Percentiles rank a stretch among this genome's conserved stretches.
These are phyloP conservation scores for Phytophthora hybrid DNA, from an alignment of 352 stramenopile species.

Conservation along the genomic window DNA sequence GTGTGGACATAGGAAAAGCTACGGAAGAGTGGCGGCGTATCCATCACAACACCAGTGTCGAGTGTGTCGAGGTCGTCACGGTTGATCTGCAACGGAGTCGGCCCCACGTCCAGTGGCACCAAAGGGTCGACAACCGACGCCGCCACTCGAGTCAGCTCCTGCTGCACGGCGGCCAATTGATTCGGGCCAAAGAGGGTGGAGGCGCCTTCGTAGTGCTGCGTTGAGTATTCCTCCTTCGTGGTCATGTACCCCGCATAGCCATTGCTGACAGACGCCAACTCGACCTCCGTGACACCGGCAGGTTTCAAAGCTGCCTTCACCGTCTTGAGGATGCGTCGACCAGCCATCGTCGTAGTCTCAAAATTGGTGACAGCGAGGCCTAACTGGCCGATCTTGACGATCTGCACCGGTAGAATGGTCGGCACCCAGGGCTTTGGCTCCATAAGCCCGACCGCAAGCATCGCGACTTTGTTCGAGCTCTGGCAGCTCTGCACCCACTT, in stretches of 20 bases:
- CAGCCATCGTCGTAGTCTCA: slow-evolving; percentile 71
- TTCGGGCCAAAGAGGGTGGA: slow-evolving; percentile 80
- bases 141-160: slow-evolving; percentile 55
- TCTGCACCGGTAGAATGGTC: slow-evolving; percentile 59
- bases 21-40: slow-evolving; percentile 30
- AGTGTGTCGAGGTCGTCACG: slow-evolving; percentile 42
- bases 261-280: slow-evolving; percentile 64
- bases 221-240: slow-evolving; percentile 67
- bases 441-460: slow-evolving; percentile 53
- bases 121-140: slow-evolving; percentile 35
- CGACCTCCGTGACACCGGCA: slow-evolving; percentile 50
- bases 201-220: slow-evolving; percentile 76
- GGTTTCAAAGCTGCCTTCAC: slow-evolving; percentile 36
- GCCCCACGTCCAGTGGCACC: slow-evolving; percentile 41
- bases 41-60: slow-evolving; percentile 47
- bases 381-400: slow-evolving; percentile 65
- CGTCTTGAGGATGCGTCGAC: slow-evolving; percentile 50
- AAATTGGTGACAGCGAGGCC: slow-evolving; percentile 62
- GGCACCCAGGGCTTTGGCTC: slow-evolving; percentile 54
- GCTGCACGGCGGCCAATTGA: slow-evolving; percentile 61
- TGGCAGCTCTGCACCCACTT: slow-evolving; percentile 60
- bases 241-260: slow-evolving; percentile 74
- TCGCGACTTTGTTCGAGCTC: slow-evolving; percentile 44
- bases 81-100: slow-evolving; percentile 47
- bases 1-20: slow-evolving; percentile 40